A percentile compares a stretch with the other conserved stretches of the same genome.
Evolutionary conservation across 352 stramenopile species (phyloP).

Genomic region (Phytophthora macrochlamydospora): DNA sequence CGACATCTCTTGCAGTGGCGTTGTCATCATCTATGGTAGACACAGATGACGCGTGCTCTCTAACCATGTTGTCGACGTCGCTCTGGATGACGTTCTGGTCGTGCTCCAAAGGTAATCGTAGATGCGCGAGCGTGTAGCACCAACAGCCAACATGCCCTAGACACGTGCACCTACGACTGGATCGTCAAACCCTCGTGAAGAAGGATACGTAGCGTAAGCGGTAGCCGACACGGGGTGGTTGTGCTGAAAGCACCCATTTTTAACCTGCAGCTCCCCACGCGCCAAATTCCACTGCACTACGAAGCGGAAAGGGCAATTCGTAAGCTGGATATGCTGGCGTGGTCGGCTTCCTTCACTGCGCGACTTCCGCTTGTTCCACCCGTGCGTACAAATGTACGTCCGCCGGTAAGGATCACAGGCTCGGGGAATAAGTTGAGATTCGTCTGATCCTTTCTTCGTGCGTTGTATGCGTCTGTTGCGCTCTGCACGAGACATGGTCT

Average conservation of each 20-base stretch:
- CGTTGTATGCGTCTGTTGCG: background rate
- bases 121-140: slow-evolving; percentile 3
- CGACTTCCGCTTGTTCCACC: slow-evolving; percentile 6
- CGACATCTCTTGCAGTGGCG: slow-evolving; percentile 1
- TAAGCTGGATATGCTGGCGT: slow-evolving; percentile 10
- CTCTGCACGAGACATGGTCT: slow-evolving; percentile 12
- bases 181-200: slow-evolving; percentile 3
- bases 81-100: slow-evolving; percentile 28
- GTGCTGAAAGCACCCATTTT: slow-evolving; percentile 14
- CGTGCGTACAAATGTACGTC: slow-evolving; percentile 18
- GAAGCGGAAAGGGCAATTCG: slow-evolving; percentile 14
- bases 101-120: slow-evolving; percentile 19
- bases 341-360: slow-evolving; percentile 3
- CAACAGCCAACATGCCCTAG: slow-evolving; percentile 17
- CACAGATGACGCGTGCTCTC: background rate
- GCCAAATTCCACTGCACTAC: slow-evolving; percentile 6
- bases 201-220: slow-evolving; percentile 1
- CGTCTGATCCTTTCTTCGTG: slow-evolving; percentile 7
- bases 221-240: slow-evolving; percentile 1
- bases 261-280: slow-evolving; percentile 5
- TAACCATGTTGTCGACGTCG: slow-evolving; percentile 22
- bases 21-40: slow-evolving; percentile 5
- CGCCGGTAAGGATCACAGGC: slow-evolving; percentile 8
- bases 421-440: slow-evolving; percentile 1
- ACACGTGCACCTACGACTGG: background rate